These are phyloP conservation scores for Penicillium daleae DNA, from an alignment of 495 filamentous ascomycete genomes.

Conservation along the genomic window DNA sequence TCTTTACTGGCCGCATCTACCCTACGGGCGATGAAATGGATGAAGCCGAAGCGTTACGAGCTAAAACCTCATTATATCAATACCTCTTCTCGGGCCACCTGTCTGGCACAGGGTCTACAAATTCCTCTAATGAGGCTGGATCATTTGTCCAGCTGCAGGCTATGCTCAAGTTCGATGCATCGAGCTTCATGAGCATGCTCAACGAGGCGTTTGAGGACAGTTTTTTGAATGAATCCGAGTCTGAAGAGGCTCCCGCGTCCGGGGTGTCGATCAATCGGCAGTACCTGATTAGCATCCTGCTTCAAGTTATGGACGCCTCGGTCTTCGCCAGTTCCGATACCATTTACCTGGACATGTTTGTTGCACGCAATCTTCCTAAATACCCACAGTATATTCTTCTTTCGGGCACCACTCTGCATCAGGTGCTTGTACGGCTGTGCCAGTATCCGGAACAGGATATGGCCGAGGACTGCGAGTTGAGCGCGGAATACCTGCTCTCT, in stretches of 20 bases:
- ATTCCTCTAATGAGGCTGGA: conserved; percentile 62
- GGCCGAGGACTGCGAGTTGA: conserved; percentile 92
- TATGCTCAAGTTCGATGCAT: conserved; percentile 83
- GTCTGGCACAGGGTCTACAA: conserved; percentile 60
- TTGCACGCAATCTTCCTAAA: conserved; percentile 93
- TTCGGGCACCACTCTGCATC: conserved; percentile 80
- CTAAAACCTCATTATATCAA: conserved; percentile 87
- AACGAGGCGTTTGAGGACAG: conserved; percentile 97
- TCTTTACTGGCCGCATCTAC: conserved; percentile 88
- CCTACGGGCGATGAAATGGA: conserved; percentile 77
- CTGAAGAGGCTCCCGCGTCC: conserved; percentile 35
- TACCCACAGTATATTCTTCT: conserved; percentile 95
- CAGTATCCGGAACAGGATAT: conserved; percentile 78
- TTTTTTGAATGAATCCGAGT: conserved; percentile 75
- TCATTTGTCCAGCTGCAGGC: conserved; percentile 81
- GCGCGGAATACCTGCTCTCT: conserved; percentile 91
- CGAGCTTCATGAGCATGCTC: conserved; percentile 90
- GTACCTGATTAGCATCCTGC: conserved; percentile 83
- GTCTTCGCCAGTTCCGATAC: conserved; percentile 79
- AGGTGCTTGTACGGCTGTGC: conserved; percentile 81
- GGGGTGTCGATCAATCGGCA: conserved; percentile 83
- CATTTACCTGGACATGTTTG: conserved; percentile 97
- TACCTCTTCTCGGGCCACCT: conserved; percentile 84
- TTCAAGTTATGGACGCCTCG: conserved; percentile 79
- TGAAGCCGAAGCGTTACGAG: conserved; percentile 67